Evolutionary conservation across 495 filamentous ascomycete species (phyloP).

Genomic region (Hypoxylon perforatum): DNA sequence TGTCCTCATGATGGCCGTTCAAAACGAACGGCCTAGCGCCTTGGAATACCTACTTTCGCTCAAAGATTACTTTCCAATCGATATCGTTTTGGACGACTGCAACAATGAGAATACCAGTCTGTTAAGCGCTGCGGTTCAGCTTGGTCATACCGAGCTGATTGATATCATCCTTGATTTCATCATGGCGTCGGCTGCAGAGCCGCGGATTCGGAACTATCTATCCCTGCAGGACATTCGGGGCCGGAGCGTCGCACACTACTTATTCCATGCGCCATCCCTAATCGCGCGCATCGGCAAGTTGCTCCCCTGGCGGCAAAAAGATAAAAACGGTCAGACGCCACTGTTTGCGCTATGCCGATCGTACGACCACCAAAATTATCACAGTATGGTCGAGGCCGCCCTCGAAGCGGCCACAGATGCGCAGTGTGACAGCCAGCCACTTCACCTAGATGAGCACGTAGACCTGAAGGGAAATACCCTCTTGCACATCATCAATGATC

Average conservation of each 20-base stretch:
- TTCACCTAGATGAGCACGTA: conserved; percentile 93
- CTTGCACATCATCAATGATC: conserved; percentile 90
- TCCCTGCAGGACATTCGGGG: conserved; percentile 82
- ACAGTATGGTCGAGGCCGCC: conserved; percentile 82
- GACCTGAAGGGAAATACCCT: conserved; percentile 94
- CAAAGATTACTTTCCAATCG: conserved; percentile 74
- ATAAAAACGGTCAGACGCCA: conserved; percentile 96
- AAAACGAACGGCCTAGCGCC: conserved; percentile 74
- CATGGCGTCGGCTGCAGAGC: conserved; percentile 49
- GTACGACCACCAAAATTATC: conserved; percentile 92
- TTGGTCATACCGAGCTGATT: conserved; percentile 78
- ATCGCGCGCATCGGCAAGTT: conserved; percentile 78
- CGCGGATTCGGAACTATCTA: conserved; percentile 72
- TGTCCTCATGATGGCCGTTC: conserved; percentile 95
- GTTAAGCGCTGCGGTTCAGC: conserved; percentile 92
- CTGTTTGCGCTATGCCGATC: conserved; percentile 93
- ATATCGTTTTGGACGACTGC: conserved; percentile 79
- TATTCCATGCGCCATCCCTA: conserved; percentile 90
- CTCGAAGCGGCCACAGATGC: conserved; percentile 76
- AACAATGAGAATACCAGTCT: conserved; percentile 91
- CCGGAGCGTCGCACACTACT: conserved; percentile 89
- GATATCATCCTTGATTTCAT: conserved; percentile 77
- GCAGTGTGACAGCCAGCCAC: conserved; percentile 79
- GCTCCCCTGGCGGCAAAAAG: conserved; percentile 88
- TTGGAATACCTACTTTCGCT: conserved; percentile 83